Percentiles rank a stretch among this genome's conserved stretches.
Evolutionary conservation across 495 filamentous ascomycete genomes (phyloP).

Genomic region (Stereocaulon alpinum): DNA sequence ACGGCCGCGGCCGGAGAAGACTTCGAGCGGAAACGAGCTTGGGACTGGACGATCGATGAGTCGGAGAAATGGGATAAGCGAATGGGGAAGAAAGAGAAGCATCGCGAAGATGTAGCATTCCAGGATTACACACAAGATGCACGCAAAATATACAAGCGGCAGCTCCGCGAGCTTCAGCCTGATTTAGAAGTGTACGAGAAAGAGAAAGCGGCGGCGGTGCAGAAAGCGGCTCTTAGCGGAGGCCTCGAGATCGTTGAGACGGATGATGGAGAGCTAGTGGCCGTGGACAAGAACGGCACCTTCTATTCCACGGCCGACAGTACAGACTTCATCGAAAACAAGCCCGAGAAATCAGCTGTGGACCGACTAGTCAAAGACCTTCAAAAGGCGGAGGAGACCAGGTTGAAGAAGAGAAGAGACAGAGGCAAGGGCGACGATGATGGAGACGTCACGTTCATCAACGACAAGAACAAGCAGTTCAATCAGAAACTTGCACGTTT

Average conservation of each 20-base stretch:
- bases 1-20: slow-evolving; percentile 75
- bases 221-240: slow-evolving; percentile 68
- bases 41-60: slow-evolving; percentile 97
- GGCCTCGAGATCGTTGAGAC: slow-evolving; percentile 89
- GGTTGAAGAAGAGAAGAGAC: slow-evolving; percentile 75
- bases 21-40: slow-evolving; percentile 94
- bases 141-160: slow-evolving; percentile 85
- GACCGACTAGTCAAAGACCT: slow-evolving; percentile 81
- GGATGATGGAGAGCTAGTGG: slow-evolving; percentile 85
- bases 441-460: slow-evolving; percentile 94
- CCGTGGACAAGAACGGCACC: slow-evolving; percentile 77
- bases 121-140: slow-evolving; percentile 81
- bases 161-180: slow-evolving; percentile 53
- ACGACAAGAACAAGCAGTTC: slow-evolving; percentile 99
- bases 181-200: slow-evolving; percentile 75
- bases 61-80: slow-evolving; percentile 87
- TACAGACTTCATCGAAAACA: slow-evolving; percentile 70
- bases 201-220: slow-evolving; percentile 73
- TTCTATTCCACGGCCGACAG: slow-evolving; percentile 84
- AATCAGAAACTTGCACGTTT: slow-evolving; percentile 92
- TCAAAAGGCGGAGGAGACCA: slow-evolving; percentile 75
- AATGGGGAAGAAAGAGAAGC: slow-evolving; percentile 72
- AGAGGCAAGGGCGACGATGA: slow-evolving; percentile 62
- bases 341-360: slow-evolving; percentile 80
- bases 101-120: slow-evolving; percentile 79